Base-by-base conservation (phyloP, 495 filamentous ascomycete species). In the Stereocaulon alpinum region DNA sequence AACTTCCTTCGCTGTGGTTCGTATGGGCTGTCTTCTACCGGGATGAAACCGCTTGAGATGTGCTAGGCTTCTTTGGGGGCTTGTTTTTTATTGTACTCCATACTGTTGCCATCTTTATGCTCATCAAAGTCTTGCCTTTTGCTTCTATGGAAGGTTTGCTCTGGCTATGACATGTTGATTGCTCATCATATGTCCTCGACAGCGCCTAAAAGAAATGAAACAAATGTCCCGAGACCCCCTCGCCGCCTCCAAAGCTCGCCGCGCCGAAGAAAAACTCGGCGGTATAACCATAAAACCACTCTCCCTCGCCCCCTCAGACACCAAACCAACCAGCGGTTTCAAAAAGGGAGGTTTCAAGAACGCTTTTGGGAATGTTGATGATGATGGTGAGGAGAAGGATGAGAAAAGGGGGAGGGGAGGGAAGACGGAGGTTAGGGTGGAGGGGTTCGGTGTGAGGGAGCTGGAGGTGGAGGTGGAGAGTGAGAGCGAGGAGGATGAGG, bases 331-430 rank as follows among this genome's bases (percentile, higher is more conserved):
- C 6, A 77, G 74, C 0, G 79, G 79, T 0, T 84, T 84, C 67
- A 84, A 82, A 63, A 84, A 83, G 59, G 81, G 80, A 5, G 82
- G 81, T 0, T 84, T 84, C 56, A 83, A 80, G 66, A 83, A 80
- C 59, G 82, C 82, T 10, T 84, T 83, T 65, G 76, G 75, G 6
- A 62, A 68, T 15, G 77, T 72, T 48, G 76, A 75, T 24, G 77
- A 76, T 41, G 67, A 67, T 14, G 66, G 60, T 37, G 60, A 60
- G 62, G n/a, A 76, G 78, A 20, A 75, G 57, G 83, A 76, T 53
- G 80, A 76, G n/a, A 81, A 77, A 64, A 83, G 78, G 59, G 89
- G 82, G 45, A 87, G 83, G 69, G 77, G 86, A 27, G 9, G 0
- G 14, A 59, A 40, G 29, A n/a, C 29, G 45, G 69, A 67, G 52